A percentile compares a stretch with the other conserved stretches of the same genome.
Evolutionary conservation across 1,284 basidiomycete species (phyloP).

Genomic region (Schizophyllum amplum): DNA sequence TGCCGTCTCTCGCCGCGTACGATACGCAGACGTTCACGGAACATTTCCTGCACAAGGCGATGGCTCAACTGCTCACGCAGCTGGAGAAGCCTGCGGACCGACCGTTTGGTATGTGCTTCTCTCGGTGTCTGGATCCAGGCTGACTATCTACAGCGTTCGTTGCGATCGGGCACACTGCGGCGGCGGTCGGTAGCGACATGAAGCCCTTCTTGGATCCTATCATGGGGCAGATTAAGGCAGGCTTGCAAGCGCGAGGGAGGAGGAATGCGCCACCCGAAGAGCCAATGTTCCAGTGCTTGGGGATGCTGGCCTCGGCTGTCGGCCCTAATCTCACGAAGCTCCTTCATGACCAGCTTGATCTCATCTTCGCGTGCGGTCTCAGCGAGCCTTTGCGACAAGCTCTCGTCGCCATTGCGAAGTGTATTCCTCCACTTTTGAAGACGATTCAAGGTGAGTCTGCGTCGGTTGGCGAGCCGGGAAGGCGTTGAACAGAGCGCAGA

Average conservation of each 20-base stretch:
- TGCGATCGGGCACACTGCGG: constrained; percentile 93
- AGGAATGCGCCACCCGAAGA: constrained; percentile 75
- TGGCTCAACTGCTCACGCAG: constrained; percentile 85
- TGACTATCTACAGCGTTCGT: constrained; percentile 64
- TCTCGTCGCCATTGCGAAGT: constrained; percentile 77
- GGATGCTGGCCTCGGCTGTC: constrained; percentile 92
- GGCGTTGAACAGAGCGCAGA: constrained; percentile 36
- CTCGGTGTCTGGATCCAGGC: constrained; percentile 1
- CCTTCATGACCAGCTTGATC: constrained; percentile 92
- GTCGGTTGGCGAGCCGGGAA: neutral
- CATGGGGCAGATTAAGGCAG: constrained; percentile 85
- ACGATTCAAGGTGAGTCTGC: constrained; percentile 79
- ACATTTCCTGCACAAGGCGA: constrained; percentile 84
- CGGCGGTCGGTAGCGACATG: constrained; percentile 91
- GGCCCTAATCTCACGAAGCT: constrained; percentile 94
- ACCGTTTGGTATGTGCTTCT: constrained; percentile 58
- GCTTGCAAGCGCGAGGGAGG: constrained; percentile 70
- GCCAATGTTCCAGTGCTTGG: constrained; percentile 96
- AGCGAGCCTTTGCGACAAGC: constrained; percentile 87
- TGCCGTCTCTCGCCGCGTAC: constrained; percentile 91
- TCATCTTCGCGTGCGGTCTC: constrained; percentile 95
- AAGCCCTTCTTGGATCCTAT: constrained; percentile 93
- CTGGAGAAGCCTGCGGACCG: constrained; percentile 88
- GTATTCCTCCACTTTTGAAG: constrained; percentile 87
- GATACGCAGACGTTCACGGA: constrained; percentile 88